Percentiles rank a stretch among this genome's conserved stretches.
phyloP scores from a whole-genome alignment of 2,329 filamentous ascomycete genomes.

The Ophiostoma triangulosporum region DNA sequence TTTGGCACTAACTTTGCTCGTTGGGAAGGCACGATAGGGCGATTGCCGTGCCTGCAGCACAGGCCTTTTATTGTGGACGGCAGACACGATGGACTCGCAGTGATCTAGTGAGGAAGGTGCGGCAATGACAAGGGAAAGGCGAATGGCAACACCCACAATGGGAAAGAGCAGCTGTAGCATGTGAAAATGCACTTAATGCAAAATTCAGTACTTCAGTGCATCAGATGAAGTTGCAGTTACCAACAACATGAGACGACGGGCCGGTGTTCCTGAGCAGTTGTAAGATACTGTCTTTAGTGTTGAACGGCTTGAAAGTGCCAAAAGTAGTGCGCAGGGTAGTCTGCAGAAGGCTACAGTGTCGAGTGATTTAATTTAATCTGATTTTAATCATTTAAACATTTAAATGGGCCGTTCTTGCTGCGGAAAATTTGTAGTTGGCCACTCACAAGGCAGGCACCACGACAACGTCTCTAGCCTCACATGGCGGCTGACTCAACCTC shows the following conservation, averaged over 20 bases:
- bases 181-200: neutral
- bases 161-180: neutral
- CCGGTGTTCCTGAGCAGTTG: no score
- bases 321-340: no score
- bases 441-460: conserved; percentile 5
- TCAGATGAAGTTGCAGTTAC: no score
- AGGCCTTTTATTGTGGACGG: neutral
- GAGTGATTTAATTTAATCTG: no score
- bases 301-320: no score
- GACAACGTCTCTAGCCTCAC: conserved; percentile 1
- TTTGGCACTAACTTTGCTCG: neutral
- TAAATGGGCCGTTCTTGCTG: conserved; percentile 4
- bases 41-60: neutral
- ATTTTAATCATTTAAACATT: neutral
- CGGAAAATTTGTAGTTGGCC: conserved; percentile 5
- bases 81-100: neutral
- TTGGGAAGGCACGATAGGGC: neutral
- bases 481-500: conserved; percentile 1
- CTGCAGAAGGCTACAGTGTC: no score
- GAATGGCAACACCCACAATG: neutral
- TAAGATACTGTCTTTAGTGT: no score
- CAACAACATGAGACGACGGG: no score
- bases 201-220: no score
- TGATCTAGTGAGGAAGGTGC: neutral
- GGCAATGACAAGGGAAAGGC: neutral